Evolutionary conservation across 805 yeast species (phyloP), one percentile per base, ranked within the genome.

Genomic region (Zygosaccharomyces kombuchaensis): DNA sequence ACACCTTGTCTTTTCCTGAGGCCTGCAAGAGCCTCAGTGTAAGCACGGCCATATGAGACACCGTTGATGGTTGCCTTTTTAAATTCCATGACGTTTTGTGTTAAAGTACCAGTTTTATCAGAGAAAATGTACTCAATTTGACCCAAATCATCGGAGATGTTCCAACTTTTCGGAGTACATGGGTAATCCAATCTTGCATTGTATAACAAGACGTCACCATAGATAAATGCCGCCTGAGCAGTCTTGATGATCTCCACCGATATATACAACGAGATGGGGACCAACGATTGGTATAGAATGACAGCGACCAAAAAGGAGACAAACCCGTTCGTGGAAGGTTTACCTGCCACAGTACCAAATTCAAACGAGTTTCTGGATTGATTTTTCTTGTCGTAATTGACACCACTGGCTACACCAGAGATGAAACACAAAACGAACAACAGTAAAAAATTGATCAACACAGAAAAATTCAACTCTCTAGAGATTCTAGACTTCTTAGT

Each of bases 51-150:
- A 58, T 86, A 86, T 12, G 81, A 71, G 16, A 73, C 69, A 38
- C 93, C 93, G 58, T 78, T 79, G 43, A 86, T 80, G 2, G 93
- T 80, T 63, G 88, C 81, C 60, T 85, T 86, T 55, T 84, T 86
- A 65, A 83, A 85, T 60, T 86, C 93, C 95, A 86, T 86, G 22
- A 85, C 78, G 59, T 85, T 85, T 61, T 85, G 93, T 1, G 95
- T 85, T 56, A 85, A 67, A 1, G 95, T 85, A 50, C 95, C 95
- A 0, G 95, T 85, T 61, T 85, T 85, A 67, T 85, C 95, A 66
- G 88, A 81, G 63, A 86, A 86, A 40, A 86, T 79, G 60, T 86
- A 86, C 61, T 86, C 95, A 53, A 86, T 82, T 63, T 86, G 95
- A 26, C 95, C 95, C 56, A 86, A 69, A 65, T 86, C 95, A 70